A percentile compares a stretch with the other conserved stretches of the same genome.
phyloP scores from a whole-genome alignment of 257 asterid species.

The Penstemon eatonii region DNA sequence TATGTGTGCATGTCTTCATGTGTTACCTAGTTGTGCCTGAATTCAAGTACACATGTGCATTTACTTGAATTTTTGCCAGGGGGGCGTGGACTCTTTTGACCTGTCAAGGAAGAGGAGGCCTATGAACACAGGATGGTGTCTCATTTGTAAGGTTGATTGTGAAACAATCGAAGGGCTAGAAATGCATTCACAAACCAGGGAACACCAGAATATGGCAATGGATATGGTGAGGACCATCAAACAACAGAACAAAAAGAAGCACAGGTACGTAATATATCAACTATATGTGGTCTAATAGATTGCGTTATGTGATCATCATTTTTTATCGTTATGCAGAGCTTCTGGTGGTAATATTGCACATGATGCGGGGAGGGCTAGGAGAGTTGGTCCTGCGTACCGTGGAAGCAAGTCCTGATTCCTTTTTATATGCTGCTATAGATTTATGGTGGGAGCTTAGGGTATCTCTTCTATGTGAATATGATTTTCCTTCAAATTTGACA shows the following conservation, averaged over 20 bases:
- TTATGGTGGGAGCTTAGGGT: slow-evolving; percentile 35
- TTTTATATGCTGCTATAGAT: slow-evolving; percentile 31
- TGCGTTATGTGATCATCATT: slow-evolving; percentile 24
- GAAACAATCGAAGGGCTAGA: slow-evolving; percentile 82
- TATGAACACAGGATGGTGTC: slow-evolving; percentile 79
- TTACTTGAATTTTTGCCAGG: slow-evolving; percentile 42
- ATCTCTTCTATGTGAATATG: too few species aligned
- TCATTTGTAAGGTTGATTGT: slow-evolving; percentile 80
- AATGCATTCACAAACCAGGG: slow-evolving; percentile 81
- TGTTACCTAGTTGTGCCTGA: too few species aligned
- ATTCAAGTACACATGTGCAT: too few species aligned
- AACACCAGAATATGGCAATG: slow-evolving; percentile 78
- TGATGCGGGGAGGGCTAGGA: slow-evolving; percentile 62
- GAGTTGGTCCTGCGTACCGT: slow-evolving; percentile 51
- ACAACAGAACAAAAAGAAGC: slow-evolving; percentile 62
- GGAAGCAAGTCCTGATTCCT: slow-evolving; percentile 53
- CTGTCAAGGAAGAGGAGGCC: slow-evolving; percentile 68
- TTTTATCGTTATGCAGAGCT: slow-evolving; percentile 45
- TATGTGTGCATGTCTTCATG: background rate
- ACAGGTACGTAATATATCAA: slow-evolving; percentile 42
- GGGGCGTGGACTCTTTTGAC: slow-evolving; percentile 54
- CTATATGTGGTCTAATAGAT: slow-evolving; percentile 11
- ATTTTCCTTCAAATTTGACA: too few species aligned
- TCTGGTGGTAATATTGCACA: slow-evolving; percentile 47
- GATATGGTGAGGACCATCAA: slow-evolving; percentile 74